Conservation (phyloP, 2,329 filamentous ascomycete species). For the Cercospora citrullina region DNA sequence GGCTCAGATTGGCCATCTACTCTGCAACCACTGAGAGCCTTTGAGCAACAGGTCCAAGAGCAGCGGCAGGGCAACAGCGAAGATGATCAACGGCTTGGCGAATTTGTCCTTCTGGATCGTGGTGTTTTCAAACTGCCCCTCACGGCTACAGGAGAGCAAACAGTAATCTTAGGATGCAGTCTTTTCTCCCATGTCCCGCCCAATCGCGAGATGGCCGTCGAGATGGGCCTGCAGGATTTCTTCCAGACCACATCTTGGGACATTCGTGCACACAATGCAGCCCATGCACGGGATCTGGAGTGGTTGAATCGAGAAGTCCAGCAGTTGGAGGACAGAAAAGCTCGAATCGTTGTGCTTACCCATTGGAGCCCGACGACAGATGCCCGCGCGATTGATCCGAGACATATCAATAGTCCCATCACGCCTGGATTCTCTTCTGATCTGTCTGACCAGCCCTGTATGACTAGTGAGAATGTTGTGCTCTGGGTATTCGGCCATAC, state of each 20-base stretch:
- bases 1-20: slow-evolving; percentile 41
- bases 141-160: slow-evolving; percentile 25
- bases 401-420: slow-evolving; percentile 31
- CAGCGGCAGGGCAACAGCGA: not conserved
- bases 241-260: slow-evolving; percentile 40
- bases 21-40: slow-evolving; percentile 32
- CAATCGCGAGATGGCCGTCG: slow-evolving; percentile 13
- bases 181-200: slow-evolving; percentile 21
- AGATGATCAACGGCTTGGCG: slow-evolving; percentile 36
- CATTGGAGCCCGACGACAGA: slow-evolving; percentile 48
- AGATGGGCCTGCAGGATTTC: slow-evolving; percentile 21
- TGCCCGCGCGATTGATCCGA: slow-evolving; percentile 39
- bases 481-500: slow-evolving; percentile 24
- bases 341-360: slow-evolving; percentile 43
- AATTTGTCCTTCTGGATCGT: slow-evolving; percentile 47
- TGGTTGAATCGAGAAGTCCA: slow-evolving; percentile 45
- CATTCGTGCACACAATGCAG: slow-evolving; percentile 41
- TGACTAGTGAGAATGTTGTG: slow-evolving; percentile 6
- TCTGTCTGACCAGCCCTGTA: slow-evolving; percentile 15
- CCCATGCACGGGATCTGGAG: slow-evolving; percentile 44
- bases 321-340: slow-evolving; percentile 37
- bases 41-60: slow-evolving; percentile 10
- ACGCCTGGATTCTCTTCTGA: slow-evolving; percentile 18
- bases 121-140: slow-evolving; percentile 10
- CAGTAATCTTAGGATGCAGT: slow-evolving; percentile 40